Evolutionary conservation across 2,329 filamentous ascomycete species (phyloP).

Genomic region (Colletotrichum theobromicola): DNA sequence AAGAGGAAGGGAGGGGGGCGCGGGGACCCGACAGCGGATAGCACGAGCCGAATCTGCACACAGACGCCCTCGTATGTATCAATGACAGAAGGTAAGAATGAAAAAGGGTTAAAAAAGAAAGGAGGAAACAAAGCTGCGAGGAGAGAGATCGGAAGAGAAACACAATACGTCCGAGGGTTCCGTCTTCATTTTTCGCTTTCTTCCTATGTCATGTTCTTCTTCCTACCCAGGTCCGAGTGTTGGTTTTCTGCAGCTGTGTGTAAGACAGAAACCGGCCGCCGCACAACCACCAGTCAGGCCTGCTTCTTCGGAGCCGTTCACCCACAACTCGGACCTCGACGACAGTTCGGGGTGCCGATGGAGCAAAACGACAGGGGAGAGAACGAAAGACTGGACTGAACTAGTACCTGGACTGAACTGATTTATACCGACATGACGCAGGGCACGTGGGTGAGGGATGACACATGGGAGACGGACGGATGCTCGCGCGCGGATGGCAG

Average conservation of each 20-base stretch:
- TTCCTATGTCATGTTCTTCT: neutral
- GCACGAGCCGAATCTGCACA: neutral
- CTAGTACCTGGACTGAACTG: neutral
- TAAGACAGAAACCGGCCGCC: neutral
- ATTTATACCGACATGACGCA: neutral
- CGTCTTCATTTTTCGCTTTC: neutral
- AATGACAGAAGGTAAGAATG: neutral
- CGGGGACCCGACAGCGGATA: neutral
- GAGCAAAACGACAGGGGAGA: neutral
- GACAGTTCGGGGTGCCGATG: neutral
- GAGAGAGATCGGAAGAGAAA: neutral
- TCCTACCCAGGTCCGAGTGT: neutral
- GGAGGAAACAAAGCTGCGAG: neutral
- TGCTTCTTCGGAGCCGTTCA: neutral
- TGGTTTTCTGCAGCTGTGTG: neutral
- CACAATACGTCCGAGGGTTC: neutral
- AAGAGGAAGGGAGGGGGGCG: neutral
- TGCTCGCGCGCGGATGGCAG: neutral
- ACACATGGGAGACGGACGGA: neutral
- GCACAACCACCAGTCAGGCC: neutral
- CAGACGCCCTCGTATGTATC: neutral
- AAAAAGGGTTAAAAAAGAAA: neutral
- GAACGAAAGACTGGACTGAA: neutral
- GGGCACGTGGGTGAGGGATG: neutral
- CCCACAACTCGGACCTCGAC: neutral